Evolutionary conservation across 805 yeast genomes (phyloP), one percentile per base, ranked within the genome.

Genomic region (Wickerhamomyces canadensis): DNA sequence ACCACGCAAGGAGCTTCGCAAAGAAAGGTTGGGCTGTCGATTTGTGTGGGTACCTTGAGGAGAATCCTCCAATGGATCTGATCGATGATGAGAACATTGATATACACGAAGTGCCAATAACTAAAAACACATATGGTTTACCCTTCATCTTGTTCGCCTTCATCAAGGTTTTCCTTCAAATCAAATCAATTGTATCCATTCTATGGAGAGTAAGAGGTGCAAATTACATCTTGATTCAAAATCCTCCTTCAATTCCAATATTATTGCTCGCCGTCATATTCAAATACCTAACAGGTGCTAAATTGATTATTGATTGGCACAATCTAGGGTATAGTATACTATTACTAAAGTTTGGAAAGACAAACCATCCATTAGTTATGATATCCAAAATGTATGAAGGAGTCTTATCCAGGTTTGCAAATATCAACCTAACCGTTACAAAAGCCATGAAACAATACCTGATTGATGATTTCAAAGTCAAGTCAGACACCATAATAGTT

Each of bases 181-280:
- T 76, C 9, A 51, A 50, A 30, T 61, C 64, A 23, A 58, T 88
- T 19, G 52, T 70, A 30, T 38, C 45, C 10, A 55, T 82, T 18
- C 60, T 89, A 29, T 67, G 74, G 56, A 47, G 62, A 24, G 58
- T 80, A 30, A 62, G 81, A 35, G 83, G 80, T 18, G 74, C 85
- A 16, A 75, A 80, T 43, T 86, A 68, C 50, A 68, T 89, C 7
- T 51, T 91, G 56, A 71, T 93, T 21, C 94, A 84, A 62, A 93
- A 91, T 58, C 99, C 99, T 0, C 99, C 99, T 0, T 76, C 86
- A 4, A 69, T 93, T 33, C 99, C 99, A 0, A 66, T 87, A 3
- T 60, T 93, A 13, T 73, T 84, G 0, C 64, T 89, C 3, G 69
- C 77, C 0, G 71, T 82, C 2, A 17, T 80, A 1, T 77, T 74